phyloP scores from a whole-genome alignment of 495 filamentous ascomycete genomes.

The Penicillium desertorum region DNA sequence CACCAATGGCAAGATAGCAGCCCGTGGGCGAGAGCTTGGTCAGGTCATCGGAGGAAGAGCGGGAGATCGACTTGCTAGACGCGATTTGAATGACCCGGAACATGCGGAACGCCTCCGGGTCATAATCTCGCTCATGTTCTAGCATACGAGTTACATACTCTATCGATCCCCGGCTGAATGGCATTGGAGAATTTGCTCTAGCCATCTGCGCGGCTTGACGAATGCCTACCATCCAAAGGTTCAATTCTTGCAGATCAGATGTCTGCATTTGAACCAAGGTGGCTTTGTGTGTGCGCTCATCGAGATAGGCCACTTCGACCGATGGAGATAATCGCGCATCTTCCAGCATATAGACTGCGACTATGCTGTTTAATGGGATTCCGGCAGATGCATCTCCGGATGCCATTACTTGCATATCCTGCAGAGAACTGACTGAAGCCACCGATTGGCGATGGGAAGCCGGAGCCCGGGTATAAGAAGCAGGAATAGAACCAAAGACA shows the following conservation, averaged over 20 bases:
- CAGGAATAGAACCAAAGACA: constrained; percentile 54
- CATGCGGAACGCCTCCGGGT: constrained; percentile 68
- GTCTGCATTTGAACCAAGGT: constrained; percentile 68
- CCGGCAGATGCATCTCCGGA: constrained; percentile 49
- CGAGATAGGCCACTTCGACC: constrained; percentile 73
- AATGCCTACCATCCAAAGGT: constrained; percentile 73
- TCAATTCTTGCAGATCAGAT: constrained; percentile 67
- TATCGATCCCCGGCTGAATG: constrained; percentile 59
- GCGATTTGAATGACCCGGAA: constrained; percentile 81
- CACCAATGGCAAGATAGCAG: constrained; percentile 83
- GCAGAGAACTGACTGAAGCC: constrained; percentile 59
- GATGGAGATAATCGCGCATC: constrained; percentile 75
- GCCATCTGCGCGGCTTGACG: constrained; percentile 57
- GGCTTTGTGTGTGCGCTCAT: constrained; percentile 65
- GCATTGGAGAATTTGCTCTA: constrained; percentile 51
- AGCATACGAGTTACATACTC: constrained; percentile 65
- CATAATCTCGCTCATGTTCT: constrained; percentile 68
- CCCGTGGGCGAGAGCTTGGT: constrained; percentile 69
- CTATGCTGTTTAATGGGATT: constrained; percentile 70
- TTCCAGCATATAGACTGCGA: constrained; percentile 77
- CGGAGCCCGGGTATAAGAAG: constrained; percentile 40
- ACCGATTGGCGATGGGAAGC: constrained; percentile 53
- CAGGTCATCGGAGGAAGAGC: constrained; percentile 74
- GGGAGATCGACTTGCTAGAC: constrained; percentile 54
- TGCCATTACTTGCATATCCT: constrained; percentile 57